Evolutionary conservation across 2,329 filamentous ascomycete species (phyloP).

Genomic region (Trichoderma harzianum): DNA sequence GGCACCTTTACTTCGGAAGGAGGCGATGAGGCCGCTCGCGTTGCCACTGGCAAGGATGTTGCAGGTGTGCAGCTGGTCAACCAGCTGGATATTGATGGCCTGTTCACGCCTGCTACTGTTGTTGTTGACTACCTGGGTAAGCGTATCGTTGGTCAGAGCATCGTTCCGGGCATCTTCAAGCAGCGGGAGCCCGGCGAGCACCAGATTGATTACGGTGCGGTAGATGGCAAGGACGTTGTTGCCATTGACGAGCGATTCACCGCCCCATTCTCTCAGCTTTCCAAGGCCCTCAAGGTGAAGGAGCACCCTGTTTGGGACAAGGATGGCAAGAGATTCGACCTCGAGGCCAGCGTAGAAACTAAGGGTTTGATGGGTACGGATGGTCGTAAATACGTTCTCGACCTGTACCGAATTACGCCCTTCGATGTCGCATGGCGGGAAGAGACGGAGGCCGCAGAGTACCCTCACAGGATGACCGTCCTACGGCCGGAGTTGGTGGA

Average conservation of each 20-base stretch:
- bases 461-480: constrained; percentile 96
- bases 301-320: constrained; percentile 98
- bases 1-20: constrained; percentile 96
- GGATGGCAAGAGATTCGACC: constrained; percentile 80
- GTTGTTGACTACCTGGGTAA: constrained; percentile 97
- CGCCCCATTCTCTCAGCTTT: constrained; percentile 82
- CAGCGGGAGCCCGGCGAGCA: constrained; percentile 96
- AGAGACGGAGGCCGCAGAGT: constrained; percentile 57
- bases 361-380: constrained; percentile 97
- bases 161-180: constrained; percentile 98
- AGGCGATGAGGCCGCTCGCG: constrained; percentile 90
- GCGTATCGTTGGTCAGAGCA: constrained; percentile 94
- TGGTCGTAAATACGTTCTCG: constrained; percentile 94
- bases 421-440: constrained; percentile 90
- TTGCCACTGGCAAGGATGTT: constrained; percentile 96
- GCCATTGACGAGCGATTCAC: constrained; percentile 86
- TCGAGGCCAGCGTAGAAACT: constrained; percentile 95
- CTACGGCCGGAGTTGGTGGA: constrained; percentile 88
- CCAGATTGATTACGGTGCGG: constrained; percentile 97
- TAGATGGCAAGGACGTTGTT: constrained; percentile 94
- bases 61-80: constrained; percentile 92
- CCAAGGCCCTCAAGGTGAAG: constrained; percentile 86
- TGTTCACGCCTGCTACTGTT: constrained; percentile 94
- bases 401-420: constrained; percentile 91
- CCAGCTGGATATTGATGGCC: constrained; percentile 89